Percentiles rank a stretch among this genome's conserved stretches.
phyloP scores from a whole-genome alignment of 1,284 basidiomycete genomes.

The Irpex rosettiformis region DNA sequence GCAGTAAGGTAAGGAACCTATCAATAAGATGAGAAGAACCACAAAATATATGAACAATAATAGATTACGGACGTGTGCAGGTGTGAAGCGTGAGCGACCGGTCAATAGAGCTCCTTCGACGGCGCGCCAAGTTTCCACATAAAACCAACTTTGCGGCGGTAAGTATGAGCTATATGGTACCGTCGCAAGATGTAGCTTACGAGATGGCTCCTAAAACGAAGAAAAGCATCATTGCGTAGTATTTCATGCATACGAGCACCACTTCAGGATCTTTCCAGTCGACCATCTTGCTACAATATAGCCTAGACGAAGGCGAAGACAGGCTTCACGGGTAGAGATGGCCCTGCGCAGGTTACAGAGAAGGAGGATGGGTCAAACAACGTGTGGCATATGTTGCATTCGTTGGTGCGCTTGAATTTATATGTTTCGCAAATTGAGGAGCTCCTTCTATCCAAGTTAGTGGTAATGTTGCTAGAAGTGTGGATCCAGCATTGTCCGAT shows the following conservation, averaged over 20 bases:
- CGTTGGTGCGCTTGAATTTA: no score
- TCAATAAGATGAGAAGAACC: neutral
- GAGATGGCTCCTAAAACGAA: neutral
- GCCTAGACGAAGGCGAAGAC: neutral
- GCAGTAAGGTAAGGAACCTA: slow-evolving; percentile 6
- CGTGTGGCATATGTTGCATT: no score
- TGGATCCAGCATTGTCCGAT: neutral
- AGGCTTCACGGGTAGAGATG: neutral
- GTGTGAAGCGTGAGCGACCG: neutral
- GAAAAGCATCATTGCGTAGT: neutral
- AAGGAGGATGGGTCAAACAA: neutral
- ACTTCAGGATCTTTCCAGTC: neutral
- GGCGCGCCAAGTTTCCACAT: neutral
- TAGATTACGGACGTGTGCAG: neutral
- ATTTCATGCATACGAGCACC: neutral
- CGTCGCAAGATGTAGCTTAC: neutral
- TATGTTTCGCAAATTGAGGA: no score
- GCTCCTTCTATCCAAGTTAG: no score
- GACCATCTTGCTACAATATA: slow-evolving; percentile 5
- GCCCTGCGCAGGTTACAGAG: neutral
- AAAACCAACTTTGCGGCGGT: neutral
- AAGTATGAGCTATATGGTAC: neutral
- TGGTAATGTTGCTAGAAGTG: no score
- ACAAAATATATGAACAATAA: neutral
- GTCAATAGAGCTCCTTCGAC: neutral